phyloP scores from a whole-genome alignment of 352 stramenopile species.

The Phytophthora brassicae region DNA sequence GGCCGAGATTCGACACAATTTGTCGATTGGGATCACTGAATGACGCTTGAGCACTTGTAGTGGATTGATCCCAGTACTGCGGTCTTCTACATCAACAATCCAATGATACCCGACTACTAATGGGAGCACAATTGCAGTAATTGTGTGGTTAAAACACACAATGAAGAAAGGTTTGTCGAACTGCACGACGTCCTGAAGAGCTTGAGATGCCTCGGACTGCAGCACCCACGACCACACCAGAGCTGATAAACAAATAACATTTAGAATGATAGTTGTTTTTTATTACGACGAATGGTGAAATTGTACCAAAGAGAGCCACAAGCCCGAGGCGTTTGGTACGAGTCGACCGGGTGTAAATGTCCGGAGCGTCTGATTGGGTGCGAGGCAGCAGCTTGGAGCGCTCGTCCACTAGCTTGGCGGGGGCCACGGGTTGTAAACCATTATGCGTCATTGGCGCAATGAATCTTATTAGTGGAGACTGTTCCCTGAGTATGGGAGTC shows the following conservation, averaged over 20 bases:
- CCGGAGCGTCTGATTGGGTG: neutral
- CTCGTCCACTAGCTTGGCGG: conserved; percentile 5
- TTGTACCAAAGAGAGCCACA: conserved; percentile 16
- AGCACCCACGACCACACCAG: conserved; percentile 37
- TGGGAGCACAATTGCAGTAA: conserved; percentile 39
- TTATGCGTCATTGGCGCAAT: neutral
- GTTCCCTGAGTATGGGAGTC: no score
- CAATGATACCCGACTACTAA: conserved; percentile 40
- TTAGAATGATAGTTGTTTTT: no score
- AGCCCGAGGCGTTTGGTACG: conserved; percentile 29
- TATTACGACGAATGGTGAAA: neutral
- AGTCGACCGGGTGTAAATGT: conserved; percentile 15
- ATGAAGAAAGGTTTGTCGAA: conserved; percentile 56
- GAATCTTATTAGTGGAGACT: neutral
- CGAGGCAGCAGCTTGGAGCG: conserved; percentile 20
- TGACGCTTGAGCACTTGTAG: conserved; percentile 34
- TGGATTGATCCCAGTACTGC: conserved; percentile 19
- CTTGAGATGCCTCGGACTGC: conserved; percentile 27
- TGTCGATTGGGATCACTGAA: conserved; percentile 35
- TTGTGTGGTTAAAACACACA: conserved; percentile 49
- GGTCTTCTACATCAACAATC: conserved; percentile 10
- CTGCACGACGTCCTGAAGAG: conserved; percentile 24
- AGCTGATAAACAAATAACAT: conserved; percentile 1
- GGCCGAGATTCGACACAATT: conserved; percentile 38
- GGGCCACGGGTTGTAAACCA: neutral